A percentile compares a stretch with the other conserved stretches of the same genome.
Conservation (phyloP, 805 yeast genomes). For the Diddensiella transvaalensis region DNA sequence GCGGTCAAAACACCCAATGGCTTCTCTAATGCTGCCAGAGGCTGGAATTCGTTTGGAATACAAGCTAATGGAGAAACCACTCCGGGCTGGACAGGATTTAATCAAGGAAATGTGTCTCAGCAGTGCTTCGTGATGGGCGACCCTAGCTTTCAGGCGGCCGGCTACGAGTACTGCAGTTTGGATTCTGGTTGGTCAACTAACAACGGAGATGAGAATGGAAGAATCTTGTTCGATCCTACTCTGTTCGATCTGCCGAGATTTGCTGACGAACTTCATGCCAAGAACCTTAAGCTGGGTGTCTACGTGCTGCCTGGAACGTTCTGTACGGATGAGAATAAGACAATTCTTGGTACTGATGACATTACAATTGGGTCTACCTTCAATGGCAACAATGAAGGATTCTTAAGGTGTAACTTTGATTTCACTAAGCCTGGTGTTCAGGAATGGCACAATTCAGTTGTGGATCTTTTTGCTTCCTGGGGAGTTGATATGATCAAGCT, state of each 20-base stretch:
- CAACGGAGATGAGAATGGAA: constrained; percentile 12
- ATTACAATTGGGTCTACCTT: constrained; percentile 4
- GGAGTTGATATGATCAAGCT: constrained; percentile 11
- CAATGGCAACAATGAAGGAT: constrained; percentile 11
- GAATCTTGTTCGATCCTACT: constrained; percentile 8
- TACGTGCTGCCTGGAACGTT: constrained; percentile 15
- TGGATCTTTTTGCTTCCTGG: constrained; percentile 7
- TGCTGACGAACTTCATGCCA: constrained; percentile 14
- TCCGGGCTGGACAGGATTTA: constrained; percentile 8
- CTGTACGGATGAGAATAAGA: constrained; percentile 10
- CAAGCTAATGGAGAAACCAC: constrained; percentile 11
- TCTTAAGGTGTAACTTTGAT: constrained; percentile 9
- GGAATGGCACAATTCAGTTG: constrained; percentile 9
- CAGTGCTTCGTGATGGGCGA: constrained; percentile 14
- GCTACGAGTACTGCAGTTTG: constrained; percentile 11
- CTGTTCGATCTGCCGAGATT: constrained; percentile 10
- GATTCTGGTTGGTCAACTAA: constrained; percentile 15
- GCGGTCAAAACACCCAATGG: constrained; percentile 12
- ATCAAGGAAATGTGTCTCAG: constrained; percentile 10
- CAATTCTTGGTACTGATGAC: constrained; percentile 8
- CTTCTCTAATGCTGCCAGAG: constrained; percentile 6
- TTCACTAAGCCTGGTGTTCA: constrained; percentile 9
- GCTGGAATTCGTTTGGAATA: constrained; percentile 13
- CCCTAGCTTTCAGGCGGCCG: constrained; percentile 8
- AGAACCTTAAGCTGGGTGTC: constrained; percentile 14